Percentiles rank a stretch among this genome's conserved stretches.
phyloP scores from a whole-genome alignment of 2,329 filamentous ascomycete genomes.

The Xylariaceae sp. region DNA sequence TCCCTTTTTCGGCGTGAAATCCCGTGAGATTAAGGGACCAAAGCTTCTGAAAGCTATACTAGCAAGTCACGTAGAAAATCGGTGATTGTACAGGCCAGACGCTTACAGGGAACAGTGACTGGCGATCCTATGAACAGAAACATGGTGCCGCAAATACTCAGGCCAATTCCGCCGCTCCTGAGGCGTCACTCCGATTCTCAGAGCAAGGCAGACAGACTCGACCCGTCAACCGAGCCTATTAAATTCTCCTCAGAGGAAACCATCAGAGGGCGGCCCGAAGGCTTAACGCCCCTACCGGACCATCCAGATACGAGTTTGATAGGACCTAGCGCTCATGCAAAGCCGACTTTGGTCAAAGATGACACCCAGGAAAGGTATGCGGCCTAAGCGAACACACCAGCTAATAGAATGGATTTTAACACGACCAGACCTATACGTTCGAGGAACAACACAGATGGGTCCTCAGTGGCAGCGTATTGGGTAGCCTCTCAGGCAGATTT shows the following conservation, averaged over 20 bases:
- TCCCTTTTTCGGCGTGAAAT: background rate
- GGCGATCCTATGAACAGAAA: slow-evolving; percentile 1
- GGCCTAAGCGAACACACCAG: background rate
- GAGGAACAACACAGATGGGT: slow-evolving; percentile 4
- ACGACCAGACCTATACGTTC: background rate
- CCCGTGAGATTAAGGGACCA: background rate
- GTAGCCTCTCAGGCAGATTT: slow-evolving; percentile 15
- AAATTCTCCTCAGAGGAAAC: background rate
- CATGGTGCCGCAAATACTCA: background rate
- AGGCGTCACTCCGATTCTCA: slow-evolving; percentile 13
- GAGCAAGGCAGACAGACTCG: slow-evolving; percentile 4
- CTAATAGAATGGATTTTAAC: background rate
- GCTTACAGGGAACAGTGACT: slow-evolving; percentile 11
- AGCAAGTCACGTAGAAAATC: slow-evolving; percentile 5
- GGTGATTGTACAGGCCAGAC: background rate
- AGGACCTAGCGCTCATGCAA: background rate
- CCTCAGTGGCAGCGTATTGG: slow-evolving; percentile 12
- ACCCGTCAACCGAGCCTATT: background rate
- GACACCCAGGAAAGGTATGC: slow-evolving; percentile 5
- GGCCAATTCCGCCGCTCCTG: background rate
- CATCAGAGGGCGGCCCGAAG: background rate
- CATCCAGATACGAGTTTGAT: background rate
- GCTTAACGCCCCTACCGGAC: background rate
- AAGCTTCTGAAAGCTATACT: background rate
- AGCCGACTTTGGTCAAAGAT: background rate